Evolutionary conservation across 805 yeast species (phyloP), one percentile per base, ranked within the genome.

Genomic region (Clavispora phyllophila): DNA sequence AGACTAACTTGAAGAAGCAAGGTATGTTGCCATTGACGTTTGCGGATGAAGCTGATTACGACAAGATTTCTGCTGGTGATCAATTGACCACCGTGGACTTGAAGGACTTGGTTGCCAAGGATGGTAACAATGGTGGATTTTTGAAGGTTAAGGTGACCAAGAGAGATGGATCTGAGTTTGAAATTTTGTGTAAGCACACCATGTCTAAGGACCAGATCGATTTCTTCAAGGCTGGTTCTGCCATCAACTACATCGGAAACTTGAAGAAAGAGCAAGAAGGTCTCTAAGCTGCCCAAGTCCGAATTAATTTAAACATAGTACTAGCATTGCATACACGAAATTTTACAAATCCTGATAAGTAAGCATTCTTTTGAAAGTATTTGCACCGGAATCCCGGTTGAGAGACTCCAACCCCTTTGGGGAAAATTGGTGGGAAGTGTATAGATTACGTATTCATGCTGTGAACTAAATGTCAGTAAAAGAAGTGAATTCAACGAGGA

Each of bases 191-290:
- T 56, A 89, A 82, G 66, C 99, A 93, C 67, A 91, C 98, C 38
- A 90, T 93, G 98, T 89, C 97, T 17, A 80, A 79, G 62, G 99
- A 93, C 66, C 99, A 93, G 73, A 74, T 93, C 42, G 95, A 86
- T 50, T 93, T 91, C 70, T 93, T 93, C 80, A 89, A 82, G 65
- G 96, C 97, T 29, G 99, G 99, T 41, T 86, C 96, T 42, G 99
- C 99, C 25, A 89, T 93, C 60, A 93, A 93, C 67, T 80, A 79
- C 68, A 93, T 93, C 61, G 91, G 95, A 53, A 75, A 79, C 54
- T 63, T 68, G 61, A 61, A 53, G 54, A 55, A 53, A 40, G 49
- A 44, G 28, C 25, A 20, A 15, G 20, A 29, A 17, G 20, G 33
- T 9, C 33, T 15, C 9, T 29, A 17, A 29, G 20, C 20, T 29